Evolutionary conservation across 495 filamentous ascomycete genomes (phyloP), one percentile per base, ranked within the genome.

Genomic region (Oleoguttula mirabilis): DNA sequence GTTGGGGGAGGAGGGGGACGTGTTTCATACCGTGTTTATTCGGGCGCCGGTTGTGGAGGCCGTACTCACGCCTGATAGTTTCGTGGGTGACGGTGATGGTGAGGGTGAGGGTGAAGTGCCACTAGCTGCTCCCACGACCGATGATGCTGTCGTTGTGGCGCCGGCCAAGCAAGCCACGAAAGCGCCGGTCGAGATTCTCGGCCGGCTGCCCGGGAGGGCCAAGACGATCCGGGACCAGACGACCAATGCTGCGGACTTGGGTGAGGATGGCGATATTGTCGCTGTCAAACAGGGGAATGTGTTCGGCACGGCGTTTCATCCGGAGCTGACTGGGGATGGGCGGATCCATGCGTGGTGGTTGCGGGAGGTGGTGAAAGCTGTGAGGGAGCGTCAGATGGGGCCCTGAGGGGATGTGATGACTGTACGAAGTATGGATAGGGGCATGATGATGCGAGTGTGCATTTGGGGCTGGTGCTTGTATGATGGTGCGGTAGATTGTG

Each of bases 341-440:
- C 70, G 90, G 52, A 95, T 96, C 53, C 90, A 98, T 62, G 63
- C 75, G 3, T 98, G 90, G 90, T 98, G 90, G 90, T 54, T 98
- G 56, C 60, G 70, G 50, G 72, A 87, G 59, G 84, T 95, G 16
- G 3, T 59, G 40, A 51, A 53, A 27, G 57, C 57, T 15, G 32
- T 7, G 25, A 28, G 25, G 25, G 25, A 28, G n/a, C 25, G 25
- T n/a, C n/a, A n/a, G n/a, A n/a, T n/a, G n/a, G n/a, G n/a, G n/a
- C n/a, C n/a, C n/a, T n/a, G n/a, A n/a, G n/a, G n/a, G n/a, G n/a
- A n/a, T n/a, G n/a, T n/a, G n/a, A n/a, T n/a, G n/a, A n/a, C n/a
- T n/a, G n/a, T n/a, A n/a, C n/a, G n/a, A n/a, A n/a, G n/a, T n/a
- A n/a, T n/a, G n/a, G n/a, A n/a, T n/a, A n/a, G n/a, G n/a, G n/a